phyloP scores from a whole-genome alignment of 139 green algal genomes.

The Nannochloris sp. region DNA sequence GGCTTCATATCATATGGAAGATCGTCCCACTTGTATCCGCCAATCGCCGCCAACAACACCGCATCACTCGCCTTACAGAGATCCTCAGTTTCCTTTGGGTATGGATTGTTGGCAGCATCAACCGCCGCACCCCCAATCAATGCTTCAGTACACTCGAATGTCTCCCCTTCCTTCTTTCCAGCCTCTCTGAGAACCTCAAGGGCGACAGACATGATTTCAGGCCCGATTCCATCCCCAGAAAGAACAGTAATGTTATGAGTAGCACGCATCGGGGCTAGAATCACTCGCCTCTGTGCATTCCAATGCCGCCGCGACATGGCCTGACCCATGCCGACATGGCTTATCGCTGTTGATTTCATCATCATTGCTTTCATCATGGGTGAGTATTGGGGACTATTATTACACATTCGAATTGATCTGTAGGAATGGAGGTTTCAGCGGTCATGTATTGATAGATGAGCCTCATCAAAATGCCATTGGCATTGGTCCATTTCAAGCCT shows the following conservation, averaged over 20 bases:
- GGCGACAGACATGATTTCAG: conserved; percentile 89
- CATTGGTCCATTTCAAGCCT: too few relatives aligned
- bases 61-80: conserved; percentile 76
- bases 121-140: conserved; percentile 93
- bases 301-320: not conserved
- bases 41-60: conserved; percentile 89
- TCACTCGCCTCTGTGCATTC: not conserved
- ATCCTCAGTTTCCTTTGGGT: conserved; percentile 77
- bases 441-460: too few relatives aligned
- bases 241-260: conserved; percentile 77
- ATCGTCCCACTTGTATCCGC: conserved; percentile 98
- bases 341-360: too few relatives aligned
- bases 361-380: too few relatives aligned
- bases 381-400: too few relatives aligned
- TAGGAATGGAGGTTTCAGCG: too few relatives aligned
- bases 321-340: too few relatives aligned
- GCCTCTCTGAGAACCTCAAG: conserved; percentile 63
- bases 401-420: too few relatives aligned
- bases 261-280: conserved; percentile 8
- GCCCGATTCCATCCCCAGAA: conserved; percentile 93
- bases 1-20: conserved; percentile 69
- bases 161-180: conserved; percentile 47
- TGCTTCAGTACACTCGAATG: conserved; percentile 72
- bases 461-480: too few relatives aligned
- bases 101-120: conserved; percentile 75